Evolutionary conservation across 495 filamentous ascomycete genomes (phyloP).

Genomic region (Thozetella sp.): DNA sequence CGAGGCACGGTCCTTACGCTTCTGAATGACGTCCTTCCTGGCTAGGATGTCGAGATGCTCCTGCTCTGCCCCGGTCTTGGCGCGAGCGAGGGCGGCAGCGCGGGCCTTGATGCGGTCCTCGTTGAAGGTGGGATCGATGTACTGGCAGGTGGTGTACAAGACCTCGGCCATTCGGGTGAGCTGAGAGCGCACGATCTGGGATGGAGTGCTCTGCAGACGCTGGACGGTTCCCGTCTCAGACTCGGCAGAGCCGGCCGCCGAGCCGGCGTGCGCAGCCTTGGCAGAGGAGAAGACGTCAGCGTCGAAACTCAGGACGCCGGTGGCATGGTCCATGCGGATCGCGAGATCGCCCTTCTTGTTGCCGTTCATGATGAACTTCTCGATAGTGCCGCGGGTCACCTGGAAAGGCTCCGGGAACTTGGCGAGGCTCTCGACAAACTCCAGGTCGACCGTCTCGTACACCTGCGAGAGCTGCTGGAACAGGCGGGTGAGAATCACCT

Average conservation of each 20-base stretch:
- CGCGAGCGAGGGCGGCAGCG: constrained; percentile 76
- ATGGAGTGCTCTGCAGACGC: constrained; percentile 93
- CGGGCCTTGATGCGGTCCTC: constrained; percentile 77
- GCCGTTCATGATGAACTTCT: constrained; percentile 99
- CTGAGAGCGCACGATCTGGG: constrained; percentile 96
- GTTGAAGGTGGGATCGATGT: constrained; percentile 88
- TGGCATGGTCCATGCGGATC: constrained; percentile 93
- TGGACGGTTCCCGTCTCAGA: constrained; percentile 83
- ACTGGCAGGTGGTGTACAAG: constrained; percentile 89
- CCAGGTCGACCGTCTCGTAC: constrained; percentile 95
- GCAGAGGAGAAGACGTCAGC: constrained; percentile 97
- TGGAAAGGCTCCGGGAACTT: constrained; percentile 97
- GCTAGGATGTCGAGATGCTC: constrained; percentile 90
- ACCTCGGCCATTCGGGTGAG: constrained; percentile 89
- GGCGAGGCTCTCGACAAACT: constrained; percentile 90
- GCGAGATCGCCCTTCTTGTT: constrained; percentile 99
- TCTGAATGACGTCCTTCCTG: constrained; percentile 87
- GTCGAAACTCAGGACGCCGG: constrained; percentile 93
- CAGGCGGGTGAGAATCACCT: constrained; percentile 95
- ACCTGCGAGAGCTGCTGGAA: constrained; percentile 99
- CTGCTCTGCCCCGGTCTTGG: constrained; percentile 82
- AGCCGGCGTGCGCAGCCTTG: constrained; percentile 87
- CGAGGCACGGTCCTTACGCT: constrained; percentile 92
- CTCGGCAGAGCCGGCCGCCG: constrained; percentile 86
- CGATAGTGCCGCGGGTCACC: constrained; percentile 86